Percentiles rank a stretch among this genome's conserved stretches.
phyloP scores from a whole-genome alignment of 176 grass and related monocot species.

The Avena atlantica region DNA sequence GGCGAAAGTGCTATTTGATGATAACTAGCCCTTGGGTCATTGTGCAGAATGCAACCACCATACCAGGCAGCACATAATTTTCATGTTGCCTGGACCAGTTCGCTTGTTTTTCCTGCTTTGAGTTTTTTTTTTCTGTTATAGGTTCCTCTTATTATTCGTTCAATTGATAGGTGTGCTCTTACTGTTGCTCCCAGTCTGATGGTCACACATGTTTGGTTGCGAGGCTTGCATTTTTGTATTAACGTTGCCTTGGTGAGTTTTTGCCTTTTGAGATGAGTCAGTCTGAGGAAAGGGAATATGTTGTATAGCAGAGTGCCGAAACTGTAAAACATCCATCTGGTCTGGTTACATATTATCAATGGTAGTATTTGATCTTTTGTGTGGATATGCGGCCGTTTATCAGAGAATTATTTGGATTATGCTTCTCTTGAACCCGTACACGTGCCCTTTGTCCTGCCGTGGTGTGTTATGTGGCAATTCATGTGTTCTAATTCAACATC shows the following conservation, averaged over 20 bases:
- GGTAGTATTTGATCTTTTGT: slow-evolving; percentile 32
- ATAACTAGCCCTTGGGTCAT: slow-evolving; percentile 18
- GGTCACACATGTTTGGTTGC: slow-evolving; percentile 55
- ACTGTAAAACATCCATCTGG: slow-evolving; percentile 39
- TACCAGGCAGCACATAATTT: slow-evolving; percentile 34
- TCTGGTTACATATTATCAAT: slow-evolving; percentile 47
- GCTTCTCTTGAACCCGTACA: too few relatives aligned
- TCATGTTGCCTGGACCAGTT: slow-evolving; percentile 8
- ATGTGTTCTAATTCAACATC: too few relatives aligned
- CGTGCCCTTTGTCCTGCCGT: too few relatives aligned
- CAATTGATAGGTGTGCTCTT: slow-evolving; percentile 41
- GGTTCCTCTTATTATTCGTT: slow-evolving; percentile 55
- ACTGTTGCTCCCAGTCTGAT: slow-evolving; percentile 44
- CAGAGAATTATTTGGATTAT: not conserved
- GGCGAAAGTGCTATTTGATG: slow-evolving; percentile 39
- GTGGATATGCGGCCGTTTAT: slow-evolving; percentile 33
- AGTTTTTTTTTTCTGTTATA: slow-evolving; percentile 38
- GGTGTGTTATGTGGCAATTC: too few relatives aligned
- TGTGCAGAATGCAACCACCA: slow-evolving; percentile 46
- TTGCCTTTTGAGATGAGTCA: slow-evolving; percentile 34
- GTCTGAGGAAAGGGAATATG: slow-evolving; percentile 45
- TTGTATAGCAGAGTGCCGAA: slow-evolving; percentile 61
- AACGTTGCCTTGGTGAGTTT: slow-evolving; percentile 28
- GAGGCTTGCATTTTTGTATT: slow-evolving; percentile 62
- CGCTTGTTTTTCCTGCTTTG: slow-evolving; percentile 31